Conservation (phyloP, 805 yeast species). For the Vanderwaltozyma yarrowii region DNA sequence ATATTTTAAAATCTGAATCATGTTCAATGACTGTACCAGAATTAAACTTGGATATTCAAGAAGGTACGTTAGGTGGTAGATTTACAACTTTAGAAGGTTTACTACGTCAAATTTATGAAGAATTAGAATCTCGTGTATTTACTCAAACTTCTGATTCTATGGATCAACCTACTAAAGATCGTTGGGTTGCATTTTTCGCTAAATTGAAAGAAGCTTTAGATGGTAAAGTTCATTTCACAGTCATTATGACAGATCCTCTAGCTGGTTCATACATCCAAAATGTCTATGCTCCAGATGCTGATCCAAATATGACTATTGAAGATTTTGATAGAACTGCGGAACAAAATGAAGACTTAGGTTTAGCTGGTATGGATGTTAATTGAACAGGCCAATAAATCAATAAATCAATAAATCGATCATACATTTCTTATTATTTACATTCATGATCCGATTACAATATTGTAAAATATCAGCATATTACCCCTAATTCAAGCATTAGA, state of each 20-base stretch:
- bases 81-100: constrained; percentile 96
- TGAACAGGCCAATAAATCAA: neutral
- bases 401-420: no score
- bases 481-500: no score
- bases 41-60: constrained; percentile 77
- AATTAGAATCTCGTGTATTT: constrained; percentile 75
- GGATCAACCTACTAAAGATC: constrained; percentile 64
- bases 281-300: constrained; percentile 97
- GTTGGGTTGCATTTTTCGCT: constrained; percentile 76
- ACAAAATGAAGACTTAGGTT: constrained; percentile 88
- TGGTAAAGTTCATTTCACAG: constrained; percentile 75
- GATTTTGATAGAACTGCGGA: constrained; percentile 83
- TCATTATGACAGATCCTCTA: constrained; percentile 86
- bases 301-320: constrained; percentile 89
- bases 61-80: constrained; percentile 96
- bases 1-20: constrained; percentile 87
- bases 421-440: no score
- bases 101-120: constrained; percentile 79
- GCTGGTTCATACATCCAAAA: constrained; percentile 94
- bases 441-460: no score
- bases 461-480: no score
- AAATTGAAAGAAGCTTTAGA: constrained; percentile 66
- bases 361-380: constrained; percentile 37
- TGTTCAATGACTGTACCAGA: constrained; percentile 84
- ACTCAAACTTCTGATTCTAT: constrained; percentile 84